A percentile compares a stretch with the other conserved stretches of the same genome.
Conservation (phyloP, 2,329 filamentous ascomycete genomes). For the Parastagonospora nodorum region DNA sequence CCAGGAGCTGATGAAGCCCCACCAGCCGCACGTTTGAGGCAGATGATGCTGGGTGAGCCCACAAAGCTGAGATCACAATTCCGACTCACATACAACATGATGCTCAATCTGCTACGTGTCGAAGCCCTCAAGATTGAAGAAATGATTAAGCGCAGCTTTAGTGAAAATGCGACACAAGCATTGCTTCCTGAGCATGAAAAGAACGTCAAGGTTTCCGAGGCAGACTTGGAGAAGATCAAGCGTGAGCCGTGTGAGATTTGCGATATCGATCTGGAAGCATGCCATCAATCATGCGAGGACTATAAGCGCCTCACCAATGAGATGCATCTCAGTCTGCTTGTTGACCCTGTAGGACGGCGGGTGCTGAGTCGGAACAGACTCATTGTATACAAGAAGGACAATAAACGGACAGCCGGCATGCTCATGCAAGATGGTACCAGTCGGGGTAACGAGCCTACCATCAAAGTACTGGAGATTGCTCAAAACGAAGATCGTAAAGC, state of each 20-base stretch:
- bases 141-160: constrained; percentile 99
- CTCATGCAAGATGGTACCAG: constrained; percentile 76
- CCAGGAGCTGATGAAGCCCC: constrained; percentile 85
- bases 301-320: constrained; percentile 80
- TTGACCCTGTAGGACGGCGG: constrained; percentile 80
- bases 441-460: constrained; percentile 67
- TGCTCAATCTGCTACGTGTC: constrained; percentile 89
- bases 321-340: constrained; percentile 74
- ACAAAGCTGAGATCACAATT: constrained; percentile 97
- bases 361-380: constrained; percentile 78
- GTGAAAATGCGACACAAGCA: constrained; percentile 95
- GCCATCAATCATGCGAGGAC: constrained; percentile 80
- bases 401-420: constrained; percentile 80
- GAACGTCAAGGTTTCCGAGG: constrained; percentile 88
- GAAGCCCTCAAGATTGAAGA: constrained; percentile 98
- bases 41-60: constrained; percentile 95
- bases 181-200: constrained; percentile 94
- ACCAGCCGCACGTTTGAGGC: constrained; percentile 77
- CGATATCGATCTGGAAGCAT: constrained; percentile 77
- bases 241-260: constrained; percentile 82
- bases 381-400: constrained; percentile 82
- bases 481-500: constrained; percentile 72
- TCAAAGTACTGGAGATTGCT: constrained; percentile 81
- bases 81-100: constrained; percentile 99
- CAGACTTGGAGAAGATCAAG: constrained; percentile 87